A percentile compares a stretch with the other conserved stretches of the same genome.
These are phyloP conservation scores for Sequoiadendron giganteum DNA, from an alignment of 75 land plant genomes.

Conservation along the genomic window DNA sequence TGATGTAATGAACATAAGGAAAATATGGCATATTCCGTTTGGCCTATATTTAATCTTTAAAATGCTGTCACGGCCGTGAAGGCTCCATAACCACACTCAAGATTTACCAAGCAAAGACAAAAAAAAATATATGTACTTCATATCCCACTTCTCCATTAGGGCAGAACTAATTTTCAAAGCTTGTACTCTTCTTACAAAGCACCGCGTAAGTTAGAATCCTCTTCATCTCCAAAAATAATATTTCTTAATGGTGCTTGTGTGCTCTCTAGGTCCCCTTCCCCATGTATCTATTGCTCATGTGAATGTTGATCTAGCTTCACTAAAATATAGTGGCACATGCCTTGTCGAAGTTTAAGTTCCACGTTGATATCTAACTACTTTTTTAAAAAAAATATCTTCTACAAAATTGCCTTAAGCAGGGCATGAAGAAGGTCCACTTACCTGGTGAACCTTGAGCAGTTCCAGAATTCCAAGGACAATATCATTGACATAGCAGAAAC, in stretches of 20 bases:
- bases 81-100: neutral
- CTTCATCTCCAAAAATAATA: neutral
- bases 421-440: neutral
- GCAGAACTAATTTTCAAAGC: neutral
- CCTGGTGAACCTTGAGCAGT: conserved; percentile 32
- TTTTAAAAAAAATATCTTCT: neutral
- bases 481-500: conserved; percentile 56
- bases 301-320: neutral
- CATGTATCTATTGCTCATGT: neutral
- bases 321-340: no score
- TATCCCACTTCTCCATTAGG: neutral
- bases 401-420: neutral
- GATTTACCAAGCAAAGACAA: neutral
- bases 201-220: neutral
- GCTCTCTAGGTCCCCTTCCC: neutral
- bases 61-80: neutral
- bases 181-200: neutral
- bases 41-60: neutral
- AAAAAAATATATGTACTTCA: no score
- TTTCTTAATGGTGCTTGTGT: neutral
- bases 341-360: neutral
- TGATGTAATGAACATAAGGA: neutral
- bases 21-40: neutral
- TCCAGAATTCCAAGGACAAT: conserved; percentile 45
- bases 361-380: neutral